These are phyloP conservation scores for Chernovozyma sophiae-reginae DNA, from an alignment of 1,139 yeast species.

Conservation along the genomic window DNA sequence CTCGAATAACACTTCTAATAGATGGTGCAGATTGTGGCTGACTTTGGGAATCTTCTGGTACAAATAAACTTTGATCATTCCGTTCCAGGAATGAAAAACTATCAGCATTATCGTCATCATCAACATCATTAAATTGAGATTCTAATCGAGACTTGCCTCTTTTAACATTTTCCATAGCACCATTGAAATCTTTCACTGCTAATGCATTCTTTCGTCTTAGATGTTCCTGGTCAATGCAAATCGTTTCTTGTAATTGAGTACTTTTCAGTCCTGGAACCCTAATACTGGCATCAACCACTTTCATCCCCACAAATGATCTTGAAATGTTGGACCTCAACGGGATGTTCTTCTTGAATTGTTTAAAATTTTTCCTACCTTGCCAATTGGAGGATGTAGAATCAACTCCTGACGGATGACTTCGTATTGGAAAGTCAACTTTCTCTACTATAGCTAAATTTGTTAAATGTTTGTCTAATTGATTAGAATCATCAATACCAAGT, in stretches of 20 bases:
- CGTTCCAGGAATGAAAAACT: slow-evolving; percentile 7
- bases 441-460: slow-evolving; percentile 34
- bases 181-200: slow-evolving; percentile 22
- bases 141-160: slow-evolving; percentile 10
- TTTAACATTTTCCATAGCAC: slow-evolving; percentile 24
- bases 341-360: slow-evolving; percentile 29
- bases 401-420: slow-evolving; percentile 6
- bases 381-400: slow-evolving; percentile 8
- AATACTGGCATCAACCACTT: slow-evolving; percentile 10
- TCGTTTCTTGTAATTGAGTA: neutral
- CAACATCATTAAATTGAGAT: slow-evolving; percentile 6
- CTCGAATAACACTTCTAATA: neutral
- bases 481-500: slow-evolving; percentile 20
- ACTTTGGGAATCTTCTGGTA: slow-evolving; percentile 17
- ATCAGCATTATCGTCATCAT: slow-evolving; percentile 9
- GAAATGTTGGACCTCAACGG: slow-evolving; percentile 19
- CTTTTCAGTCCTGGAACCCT: neutral
- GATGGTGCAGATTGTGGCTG: neutral
- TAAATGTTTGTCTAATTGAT: slow-evolving; percentile 13
- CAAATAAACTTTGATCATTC: slow-evolving; percentile 12
- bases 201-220: neutral
- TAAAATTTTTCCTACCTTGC: slow-evolving; percentile 32
- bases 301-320: slow-evolving; percentile 24
- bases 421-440: slow-evolving; percentile 21
- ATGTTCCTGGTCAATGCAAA: neutral